Evolutionary conservation across 805 yeast species (phyloP).

Genomic region (Schizosaccharomyces lindneri): DNA sequence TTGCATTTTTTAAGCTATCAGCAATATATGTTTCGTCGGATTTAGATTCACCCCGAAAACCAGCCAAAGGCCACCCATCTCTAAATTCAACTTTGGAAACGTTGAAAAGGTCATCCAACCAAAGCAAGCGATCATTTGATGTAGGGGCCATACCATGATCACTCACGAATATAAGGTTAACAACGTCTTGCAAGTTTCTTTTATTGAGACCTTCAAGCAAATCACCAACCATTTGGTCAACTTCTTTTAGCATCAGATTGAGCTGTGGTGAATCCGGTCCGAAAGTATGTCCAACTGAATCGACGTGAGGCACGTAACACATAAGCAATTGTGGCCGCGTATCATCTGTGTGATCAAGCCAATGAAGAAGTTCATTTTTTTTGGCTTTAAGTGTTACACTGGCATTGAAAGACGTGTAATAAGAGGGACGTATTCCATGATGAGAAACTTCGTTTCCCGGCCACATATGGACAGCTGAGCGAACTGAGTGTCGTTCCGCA

Average conservation of each 20-base stretch:
- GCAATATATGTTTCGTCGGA: constrained; percentile 22
- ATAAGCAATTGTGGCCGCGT: constrained; percentile 53
- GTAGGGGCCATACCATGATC: constrained; percentile 93
- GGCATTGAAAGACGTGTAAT: constrained; percentile 37
- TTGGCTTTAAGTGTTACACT: constrained; percentile 35
- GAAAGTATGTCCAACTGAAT: constrained; percentile 45
- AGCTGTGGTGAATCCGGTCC: constrained; percentile 45
- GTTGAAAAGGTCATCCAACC: constrained; percentile 48
- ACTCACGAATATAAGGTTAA: constrained; percentile 54
- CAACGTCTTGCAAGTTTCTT: constrained; percentile 37
- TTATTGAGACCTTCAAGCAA: constrained; percentile 23
- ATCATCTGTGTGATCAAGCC: constrained; percentile 35
- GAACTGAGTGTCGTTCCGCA: constrained; percentile 34
- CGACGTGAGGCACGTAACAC: constrained; percentile 60
- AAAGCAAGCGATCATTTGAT: constrained; percentile 37
- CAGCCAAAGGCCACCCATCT: constrained; percentile 75
- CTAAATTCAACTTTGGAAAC: constrained; percentile 28
- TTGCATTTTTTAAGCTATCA: constrained; percentile 15
- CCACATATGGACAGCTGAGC: constrained; percentile 81
- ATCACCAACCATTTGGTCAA: constrained; percentile 37
- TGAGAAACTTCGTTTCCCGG: constrained; percentile 61
- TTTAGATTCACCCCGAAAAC: constrained; percentile 32
- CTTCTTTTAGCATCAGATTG: constrained; percentile 28
- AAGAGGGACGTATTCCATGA: constrained; percentile 24
- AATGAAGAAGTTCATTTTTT: constrained; percentile 28